These are phyloP conservation scores for Phoenix dactylifera DNA, from an alignment of 176 grass and related monocot species.

Conservation along the genomic window DNA sequence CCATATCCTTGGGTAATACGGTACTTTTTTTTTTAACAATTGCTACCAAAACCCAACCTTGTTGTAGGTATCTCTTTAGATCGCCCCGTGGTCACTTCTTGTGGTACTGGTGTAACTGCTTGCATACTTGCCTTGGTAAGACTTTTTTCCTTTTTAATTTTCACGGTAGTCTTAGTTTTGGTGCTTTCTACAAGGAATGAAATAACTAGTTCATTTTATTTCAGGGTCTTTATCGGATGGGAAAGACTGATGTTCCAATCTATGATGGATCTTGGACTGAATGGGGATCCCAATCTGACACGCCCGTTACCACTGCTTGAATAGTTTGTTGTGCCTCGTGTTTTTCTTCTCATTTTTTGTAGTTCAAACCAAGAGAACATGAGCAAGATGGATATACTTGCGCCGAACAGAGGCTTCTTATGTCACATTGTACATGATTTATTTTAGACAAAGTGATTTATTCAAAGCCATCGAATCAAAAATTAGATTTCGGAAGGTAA, in stretches of 20 bases:
- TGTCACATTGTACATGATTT: too few species aligned
- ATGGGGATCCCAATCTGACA: constrained; percentile 64
- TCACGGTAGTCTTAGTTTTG: too few species aligned
- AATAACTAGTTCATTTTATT: constrained; percentile 4
- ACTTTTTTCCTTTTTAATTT: neutral
- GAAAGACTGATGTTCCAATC: constrained; percentile 56
- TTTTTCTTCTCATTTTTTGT: too few species aligned
- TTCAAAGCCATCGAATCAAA: too few species aligned
- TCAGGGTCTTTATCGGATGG: constrained; percentile 72
- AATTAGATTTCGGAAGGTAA: too few species aligned
- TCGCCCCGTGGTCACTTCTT: constrained; percentile 54
- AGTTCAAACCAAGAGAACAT: too few species aligned
- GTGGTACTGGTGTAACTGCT: constrained; percentile 91
- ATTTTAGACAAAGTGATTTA: too few species aligned
- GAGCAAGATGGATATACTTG: too few species aligned
- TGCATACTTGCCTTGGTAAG: constrained; percentile 81
- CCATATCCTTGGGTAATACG: too few species aligned
- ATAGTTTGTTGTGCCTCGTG: neutral
- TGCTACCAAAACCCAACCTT: neutral
- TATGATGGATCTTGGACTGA: constrained; percentile 93
- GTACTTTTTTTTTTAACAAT: too few species aligned
- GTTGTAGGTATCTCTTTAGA: constrained; percentile 73
- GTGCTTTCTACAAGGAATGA: neutral
- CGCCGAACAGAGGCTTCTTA: too few species aligned
- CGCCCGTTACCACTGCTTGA: constrained; percentile 45